phyloP scores from a whole-genome alignment of 257 asterid genomes.

The Parsonsia alboflavescens region DNA sequence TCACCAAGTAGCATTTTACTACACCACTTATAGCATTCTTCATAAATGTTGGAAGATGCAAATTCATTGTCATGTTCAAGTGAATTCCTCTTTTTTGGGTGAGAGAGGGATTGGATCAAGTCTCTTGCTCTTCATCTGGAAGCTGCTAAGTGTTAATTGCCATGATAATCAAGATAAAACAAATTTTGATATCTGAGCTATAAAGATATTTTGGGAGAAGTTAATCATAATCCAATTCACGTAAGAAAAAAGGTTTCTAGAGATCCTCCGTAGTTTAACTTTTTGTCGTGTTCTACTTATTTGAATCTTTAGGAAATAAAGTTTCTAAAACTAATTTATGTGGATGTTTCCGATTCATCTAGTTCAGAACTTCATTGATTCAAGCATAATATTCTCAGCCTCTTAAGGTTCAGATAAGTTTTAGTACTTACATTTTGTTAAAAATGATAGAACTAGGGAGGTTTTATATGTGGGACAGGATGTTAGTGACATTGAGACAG shows the following conservation, averaged over 20 bases:
- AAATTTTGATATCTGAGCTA: neutral
- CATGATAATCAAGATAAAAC: neutral
- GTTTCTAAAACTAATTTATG: neutral
- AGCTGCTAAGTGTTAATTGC: neutral
- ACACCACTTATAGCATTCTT: neutral
- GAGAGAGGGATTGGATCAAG: neutral
- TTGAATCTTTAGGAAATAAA: neutral
- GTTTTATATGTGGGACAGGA: neutral
- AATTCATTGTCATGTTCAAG: neutral
- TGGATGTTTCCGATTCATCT: neutral
- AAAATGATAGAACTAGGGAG: neutral
- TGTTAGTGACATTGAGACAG: neutral
- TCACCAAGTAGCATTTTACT: neutral
- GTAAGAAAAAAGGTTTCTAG: neutral
- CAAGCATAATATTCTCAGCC: neutral
- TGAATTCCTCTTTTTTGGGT: neutral
- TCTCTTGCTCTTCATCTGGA: neutral
- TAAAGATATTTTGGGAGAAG: neutral
- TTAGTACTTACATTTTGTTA: neutral
- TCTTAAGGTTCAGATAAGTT: neutral
- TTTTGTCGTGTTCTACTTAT: neutral
- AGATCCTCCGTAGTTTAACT: neutral
- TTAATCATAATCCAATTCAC: neutral
- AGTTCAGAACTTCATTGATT: neutral
- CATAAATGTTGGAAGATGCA: neutral